Percentiles rank a stretch among this genome's conserved stretches.
Conservation (phyloP, 257 asterid genomes). For the Coffea canephora region DNA sequence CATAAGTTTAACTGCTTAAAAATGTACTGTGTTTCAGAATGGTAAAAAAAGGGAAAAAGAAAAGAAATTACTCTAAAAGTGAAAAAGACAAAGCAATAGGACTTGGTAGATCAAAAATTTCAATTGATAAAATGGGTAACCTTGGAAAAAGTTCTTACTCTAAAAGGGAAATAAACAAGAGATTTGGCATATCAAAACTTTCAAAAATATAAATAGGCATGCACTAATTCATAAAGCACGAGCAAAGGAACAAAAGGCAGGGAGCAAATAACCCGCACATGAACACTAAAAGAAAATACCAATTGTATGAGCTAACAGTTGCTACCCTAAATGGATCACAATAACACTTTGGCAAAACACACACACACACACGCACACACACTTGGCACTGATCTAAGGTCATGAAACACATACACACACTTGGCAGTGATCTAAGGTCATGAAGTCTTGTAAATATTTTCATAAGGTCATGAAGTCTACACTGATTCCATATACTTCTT, state of each 20-base stretch:
- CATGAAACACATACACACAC: too few species aligned
- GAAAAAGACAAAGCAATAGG: not conserved
- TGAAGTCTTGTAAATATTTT: not conserved
- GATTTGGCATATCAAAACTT: not conserved
- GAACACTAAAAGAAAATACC: not conserved
- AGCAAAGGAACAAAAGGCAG: not conserved
- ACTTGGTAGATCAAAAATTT: not conserved
- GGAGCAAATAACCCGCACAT: not conserved
- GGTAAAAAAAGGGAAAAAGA: not conserved
- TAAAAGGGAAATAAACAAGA: not conserved
- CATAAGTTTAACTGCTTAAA: not conserved
- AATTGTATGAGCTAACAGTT: not conserved
- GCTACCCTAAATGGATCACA: not conserved
- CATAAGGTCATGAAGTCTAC: not conserved
- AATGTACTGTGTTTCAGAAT: not conserved
- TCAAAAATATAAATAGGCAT: not conserved
- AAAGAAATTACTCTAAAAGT: not conserved
- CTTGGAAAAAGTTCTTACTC: not conserved
- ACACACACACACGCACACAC: too few species aligned
- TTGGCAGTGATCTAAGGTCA: not conserved
- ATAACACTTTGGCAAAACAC: not conserved
- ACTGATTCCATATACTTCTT: too few species aligned
- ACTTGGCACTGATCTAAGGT: too few species aligned
- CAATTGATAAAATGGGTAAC: not conserved
- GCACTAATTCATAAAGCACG: not conserved